Evolutionary conservation across 2,329 filamentous ascomycete genomes (phyloP).

Genomic region (Penicillium concentricum): DNA sequence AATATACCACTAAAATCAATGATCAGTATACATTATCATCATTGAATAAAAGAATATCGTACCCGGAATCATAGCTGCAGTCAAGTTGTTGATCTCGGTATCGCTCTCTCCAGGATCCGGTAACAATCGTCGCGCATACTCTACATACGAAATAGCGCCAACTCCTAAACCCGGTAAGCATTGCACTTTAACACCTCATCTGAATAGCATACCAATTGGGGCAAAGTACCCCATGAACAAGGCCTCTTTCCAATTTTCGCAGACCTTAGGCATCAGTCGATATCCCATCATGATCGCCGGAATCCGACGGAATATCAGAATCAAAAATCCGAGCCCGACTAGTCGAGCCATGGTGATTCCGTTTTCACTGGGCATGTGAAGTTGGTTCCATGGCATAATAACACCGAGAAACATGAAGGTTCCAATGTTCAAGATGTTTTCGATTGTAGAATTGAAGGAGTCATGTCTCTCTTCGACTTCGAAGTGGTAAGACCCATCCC

Average conservation of each 20-base stretch:
- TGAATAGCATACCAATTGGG: slow-evolving; percentile 37
- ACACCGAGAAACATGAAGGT: slow-evolving; percentile 61
- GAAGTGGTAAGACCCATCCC: slow-evolving; percentile 60
- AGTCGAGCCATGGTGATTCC: slow-evolving; percentile 55
- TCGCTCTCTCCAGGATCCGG: slow-evolving; percentile 42
- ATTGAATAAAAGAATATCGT: not conserved
- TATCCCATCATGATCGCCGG: slow-evolving; percentile 56
- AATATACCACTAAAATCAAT: slow-evolving; percentile 45
- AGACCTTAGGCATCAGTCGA: slow-evolving; percentile 54
- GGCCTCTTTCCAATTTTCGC: slow-evolving; percentile 57
- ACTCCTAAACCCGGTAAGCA: slow-evolving; percentile 32
- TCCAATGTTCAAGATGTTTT: slow-evolving; percentile 60
- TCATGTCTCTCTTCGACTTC: slow-evolving; percentile 59
- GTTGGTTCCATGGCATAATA: slow-evolving; percentile 56
- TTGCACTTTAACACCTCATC: not conserved
- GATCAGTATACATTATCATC: not conserved
- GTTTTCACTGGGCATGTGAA: slow-evolving; percentile 53
- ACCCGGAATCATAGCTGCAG: slow-evolving; percentile 42
- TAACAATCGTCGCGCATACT: slow-evolving; percentile 47
- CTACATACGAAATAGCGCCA: slow-evolving; percentile 48
- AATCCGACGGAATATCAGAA: slow-evolving; percentile 57
- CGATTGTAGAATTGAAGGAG: slow-evolving; percentile 59
- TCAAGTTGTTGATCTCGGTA: slow-evolving; percentile 42
- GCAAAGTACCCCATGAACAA: slow-evolving; percentile 61
- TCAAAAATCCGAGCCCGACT: slow-evolving; percentile 52